A percentile compares a stretch with the other conserved stretches of the same genome.
Conservation (phyloP, 139 green algal genomes). For the Chlamydomonas sp. region DNA sequence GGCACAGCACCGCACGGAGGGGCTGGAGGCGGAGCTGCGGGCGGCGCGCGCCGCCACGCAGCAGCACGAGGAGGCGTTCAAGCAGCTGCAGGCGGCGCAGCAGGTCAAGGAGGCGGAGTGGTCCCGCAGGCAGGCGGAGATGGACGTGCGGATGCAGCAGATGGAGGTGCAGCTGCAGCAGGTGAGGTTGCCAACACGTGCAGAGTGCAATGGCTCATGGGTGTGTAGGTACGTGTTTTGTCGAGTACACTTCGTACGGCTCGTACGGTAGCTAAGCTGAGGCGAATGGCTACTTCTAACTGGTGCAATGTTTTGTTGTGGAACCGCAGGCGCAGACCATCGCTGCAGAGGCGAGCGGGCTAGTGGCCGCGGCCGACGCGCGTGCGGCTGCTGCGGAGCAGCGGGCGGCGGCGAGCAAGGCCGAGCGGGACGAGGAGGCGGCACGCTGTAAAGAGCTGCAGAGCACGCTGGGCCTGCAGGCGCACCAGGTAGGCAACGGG, state of each 20-base stretch:
- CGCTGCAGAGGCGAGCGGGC: too few species aligned
- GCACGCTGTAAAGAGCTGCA: not conserved
- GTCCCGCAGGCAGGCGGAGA: not conserved
- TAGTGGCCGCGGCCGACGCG: too few species aligned
- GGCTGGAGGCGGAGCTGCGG: constrained; percentile 6
- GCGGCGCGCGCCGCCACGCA: not conserved
- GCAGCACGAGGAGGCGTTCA: not conserved
- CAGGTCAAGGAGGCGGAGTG: constrained; percentile 1
- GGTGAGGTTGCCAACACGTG: too few species aligned
- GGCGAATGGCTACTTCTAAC: too few species aligned
- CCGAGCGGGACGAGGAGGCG: constrained; percentile 4
- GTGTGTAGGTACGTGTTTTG: too few species aligned
- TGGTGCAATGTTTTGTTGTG: not conserved
- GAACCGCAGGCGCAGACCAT: not conserved
- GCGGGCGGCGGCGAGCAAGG: not conserved
- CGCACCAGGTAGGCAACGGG: constrained; percentile 14
- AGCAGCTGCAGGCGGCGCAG: not conserved
- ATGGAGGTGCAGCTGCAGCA: not conserved
- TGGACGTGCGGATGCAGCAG: constrained; percentile 9
- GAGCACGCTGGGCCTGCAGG: constrained; percentile 10
- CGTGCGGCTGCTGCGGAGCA: too few species aligned
- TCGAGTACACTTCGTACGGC: too few species aligned
- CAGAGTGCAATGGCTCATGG: too few species aligned
- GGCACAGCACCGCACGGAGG: not conserved
- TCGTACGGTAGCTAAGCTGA: too few species aligned